Evolutionary conservation across 192 early-diverging fungal species (phyloP), one percentile per base, ranked within the genome.

Genomic region (Coemansia sp.): DNA sequence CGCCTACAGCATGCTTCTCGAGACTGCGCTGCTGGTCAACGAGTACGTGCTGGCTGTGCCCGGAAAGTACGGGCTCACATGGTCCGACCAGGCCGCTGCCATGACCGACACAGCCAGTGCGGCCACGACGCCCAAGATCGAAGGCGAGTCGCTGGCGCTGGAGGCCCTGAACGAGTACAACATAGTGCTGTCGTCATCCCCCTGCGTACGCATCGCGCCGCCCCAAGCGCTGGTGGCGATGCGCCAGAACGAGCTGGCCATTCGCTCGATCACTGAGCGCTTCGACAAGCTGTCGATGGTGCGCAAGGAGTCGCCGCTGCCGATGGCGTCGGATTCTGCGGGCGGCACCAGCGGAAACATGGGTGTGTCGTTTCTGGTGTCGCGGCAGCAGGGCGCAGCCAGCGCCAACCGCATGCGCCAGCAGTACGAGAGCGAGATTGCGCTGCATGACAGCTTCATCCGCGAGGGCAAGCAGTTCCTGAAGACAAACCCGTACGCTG

Each of bases 101-200:
- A 10, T 55, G n/a, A 31, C 28, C 28, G 19, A 11, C 37, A 57
- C 60, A n/a, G n/a, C n/a, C n/a, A n/a, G n/a, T 6, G 38, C 30
- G 7, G 15, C 33, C 9, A 27, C 27, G 38, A 53, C 47, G n/a
- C 27, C 34, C 6, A 22, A 25, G 7, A n/a, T 59, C 8, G 53
- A 67, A 0, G 44, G 62, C 23, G 52, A 55, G 27, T 72, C 72
- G 34, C 61, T 71, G 25, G 72, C 71, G 19, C 61, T 80, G 33
- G 78, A 91, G 48, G 74, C 76, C 9, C 75, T 85, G 17, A 91
- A 85, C 68, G 81, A 89, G 64, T 70, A 70, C 80, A 61, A 68
- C n/a, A 84, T 86, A 1, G 87, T 92, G 37, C 78, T 98, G 11
- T 97, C 95, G 1, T 93, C 87, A 3, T 96, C 95, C 0, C 94